Evolutionary conservation across 1,139 yeast genomes (phyloP), one percentile per base, ranked within the genome.

Genomic region (Scheffersomyces segobiensis): DNA sequence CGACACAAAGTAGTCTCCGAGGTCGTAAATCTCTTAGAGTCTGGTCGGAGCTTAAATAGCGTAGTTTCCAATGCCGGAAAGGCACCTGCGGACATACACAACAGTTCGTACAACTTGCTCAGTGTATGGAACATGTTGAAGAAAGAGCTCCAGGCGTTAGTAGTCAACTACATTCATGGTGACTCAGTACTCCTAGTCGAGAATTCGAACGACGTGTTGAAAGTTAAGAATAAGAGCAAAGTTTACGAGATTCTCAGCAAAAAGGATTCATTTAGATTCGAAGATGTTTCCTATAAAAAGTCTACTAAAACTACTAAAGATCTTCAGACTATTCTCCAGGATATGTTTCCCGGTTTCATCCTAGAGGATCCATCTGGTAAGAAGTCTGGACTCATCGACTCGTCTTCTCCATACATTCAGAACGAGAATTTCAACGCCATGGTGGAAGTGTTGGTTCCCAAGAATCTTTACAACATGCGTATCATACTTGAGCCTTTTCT

Each of bases 391-490:
- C 53, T 60, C 3, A 55, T 62, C 7, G 67, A 65, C 24, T 56
- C 67, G 5, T 54, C 60, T 5, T 77, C 87, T 0, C 86, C 87
- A 4, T 88, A 84, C 65, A 83, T 89, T 54, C 86, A 87, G 56
- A 85, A 79, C 62, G 90, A 86, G 61, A 73, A 81, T 4, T 80
- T 80, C 61, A 79, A 75, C 63, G 80, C 85, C 17, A 81, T 81
- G 62, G 88, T 89, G 57, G 88, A 88, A 60, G 83, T 89, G 1
- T 77, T 93, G 52, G 91, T 91, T 1, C 87, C 90, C 0, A 86
- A 92, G 4, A 87, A 87, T 66, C 83, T 92, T n/a, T 87, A 89
- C 73, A 91, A 93, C 67, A 91, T 93, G 88, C 83, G 96, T 63
- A 83, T 91, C 3, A 83, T 92, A 32, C 71, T 87, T 59, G 91